Percentiles rank a stretch among this genome's conserved stretches.
These are phyloP conservation scores for Yamadazyma kitorensis DNA, from an alignment of 805 yeast species.

Conservation along the genomic window DNA sequence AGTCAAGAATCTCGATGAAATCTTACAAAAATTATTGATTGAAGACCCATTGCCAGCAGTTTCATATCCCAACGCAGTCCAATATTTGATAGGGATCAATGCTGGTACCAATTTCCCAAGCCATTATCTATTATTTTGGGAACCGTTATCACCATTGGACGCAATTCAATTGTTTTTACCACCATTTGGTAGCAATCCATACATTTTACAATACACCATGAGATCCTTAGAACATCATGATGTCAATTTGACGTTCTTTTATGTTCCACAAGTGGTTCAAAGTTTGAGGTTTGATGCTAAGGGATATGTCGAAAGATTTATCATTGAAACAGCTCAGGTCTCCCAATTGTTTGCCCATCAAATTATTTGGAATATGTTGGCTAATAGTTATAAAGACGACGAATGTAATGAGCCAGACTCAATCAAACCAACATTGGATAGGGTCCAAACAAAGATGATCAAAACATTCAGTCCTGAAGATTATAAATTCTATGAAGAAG, in stretches of 20 bases:
- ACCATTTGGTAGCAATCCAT: constrained; percentile 62
- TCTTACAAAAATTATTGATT: constrained; percentile 44
- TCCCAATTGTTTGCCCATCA: constrained; percentile 94
- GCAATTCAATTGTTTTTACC: constrained; percentile 83
- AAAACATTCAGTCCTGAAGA: constrained; percentile 59
- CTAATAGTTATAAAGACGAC: constrained; percentile 88
- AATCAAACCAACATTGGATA: constrained; percentile 79
- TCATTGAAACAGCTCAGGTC: constrained; percentile 87
- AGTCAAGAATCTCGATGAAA: constrained; percentile 35
- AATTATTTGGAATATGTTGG: constrained; percentile 96
- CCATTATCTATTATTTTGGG: constrained; percentile 61
- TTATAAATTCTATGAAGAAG: constrained; percentile 67
- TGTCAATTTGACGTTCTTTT: constrained; percentile 85
- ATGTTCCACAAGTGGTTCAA: constrained; percentile 98
- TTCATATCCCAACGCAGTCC: constrained; percentile 56
- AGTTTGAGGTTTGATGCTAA: constrained; percentile 74
- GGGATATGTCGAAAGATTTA: constrained; percentile 86
- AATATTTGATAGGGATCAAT: constrained; percentile 45
- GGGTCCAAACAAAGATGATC: constrained; percentile 64
- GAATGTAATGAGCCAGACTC: constrained; percentile 77
- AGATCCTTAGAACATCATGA: constrained; percentile 85
- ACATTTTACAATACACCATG: constrained; percentile 81
- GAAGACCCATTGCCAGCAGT: constrained; percentile 60
- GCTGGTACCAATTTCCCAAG: constrained; percentile 36
- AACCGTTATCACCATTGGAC: constrained; percentile 74